A percentile compares a stretch with the other conserved stretches of the same genome.
These are phyloP conservation scores for Solanum hybrid DNA, from an alignment of 305 asterid species.

Conservation along the genomic window DNA sequence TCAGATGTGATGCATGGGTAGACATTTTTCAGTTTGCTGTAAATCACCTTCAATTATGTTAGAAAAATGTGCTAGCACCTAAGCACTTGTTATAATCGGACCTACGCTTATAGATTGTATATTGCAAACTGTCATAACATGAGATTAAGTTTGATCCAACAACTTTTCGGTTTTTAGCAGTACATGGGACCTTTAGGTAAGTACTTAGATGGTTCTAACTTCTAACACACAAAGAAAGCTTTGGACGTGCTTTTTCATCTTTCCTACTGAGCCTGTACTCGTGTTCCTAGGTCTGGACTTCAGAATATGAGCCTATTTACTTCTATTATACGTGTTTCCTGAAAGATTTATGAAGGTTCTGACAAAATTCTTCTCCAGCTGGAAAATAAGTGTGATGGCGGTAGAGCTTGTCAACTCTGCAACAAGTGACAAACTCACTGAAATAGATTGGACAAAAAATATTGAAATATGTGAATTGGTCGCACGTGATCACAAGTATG, in stretches of 20 bases:
- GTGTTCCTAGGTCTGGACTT: background rate
- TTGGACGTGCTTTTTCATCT: background rate
- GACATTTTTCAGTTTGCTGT: background rate
- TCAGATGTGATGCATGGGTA: background rate
- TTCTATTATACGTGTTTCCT: background rate
- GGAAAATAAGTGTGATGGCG: conserved; percentile 42
- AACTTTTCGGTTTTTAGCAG: background rate
- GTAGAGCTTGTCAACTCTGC: conserved; percentile 82
- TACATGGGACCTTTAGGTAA: background rate
- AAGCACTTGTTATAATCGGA: background rate
- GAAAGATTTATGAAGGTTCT: conserved; percentile 1
- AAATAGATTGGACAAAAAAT: conserved; percentile 85
- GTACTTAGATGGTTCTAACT: background rate
- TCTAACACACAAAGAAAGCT: background rate
- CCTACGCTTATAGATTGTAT: background rate
- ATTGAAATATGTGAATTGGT: conserved; percentile 86
- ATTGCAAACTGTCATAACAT: background rate
- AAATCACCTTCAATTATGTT: background rate
- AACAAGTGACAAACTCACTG: conserved; percentile 78
- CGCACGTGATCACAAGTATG: conserved; percentile 67
- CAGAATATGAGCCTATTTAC: background rate
- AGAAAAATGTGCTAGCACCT: background rate
- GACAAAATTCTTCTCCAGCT: conserved; percentile 3
- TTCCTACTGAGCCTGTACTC: background rate
- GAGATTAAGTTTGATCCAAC: background rate